phyloP scores from a whole-genome alignment of 2,329 filamentous ascomycete species.

The Drechslerella dactyloides region DNA sequence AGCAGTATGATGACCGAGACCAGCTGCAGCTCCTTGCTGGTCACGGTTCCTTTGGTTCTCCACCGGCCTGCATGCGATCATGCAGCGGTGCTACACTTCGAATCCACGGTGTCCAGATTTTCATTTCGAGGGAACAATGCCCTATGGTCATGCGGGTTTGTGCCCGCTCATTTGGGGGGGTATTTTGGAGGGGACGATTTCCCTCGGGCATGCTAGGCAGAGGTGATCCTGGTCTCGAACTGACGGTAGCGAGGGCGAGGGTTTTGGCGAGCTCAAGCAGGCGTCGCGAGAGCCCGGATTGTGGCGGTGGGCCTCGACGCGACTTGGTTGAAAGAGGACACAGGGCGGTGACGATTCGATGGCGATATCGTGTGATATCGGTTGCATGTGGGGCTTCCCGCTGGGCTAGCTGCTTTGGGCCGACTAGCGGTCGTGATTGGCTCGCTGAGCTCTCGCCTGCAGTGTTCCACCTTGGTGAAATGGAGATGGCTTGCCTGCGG shows the following conservation, averaged over 20 bases:
- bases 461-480: conserved; percentile 2
- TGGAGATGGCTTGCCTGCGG: conserved; percentile 20
- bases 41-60: not conserved
- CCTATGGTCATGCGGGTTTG: not conserved
- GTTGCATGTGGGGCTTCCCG: conserved; percentile 28
- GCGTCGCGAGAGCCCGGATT: not conserved
- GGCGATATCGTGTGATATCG: conserved; percentile 7
- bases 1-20: not conserved
- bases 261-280: not conserved
- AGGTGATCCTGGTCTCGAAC: not conserved
- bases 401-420: not conserved
- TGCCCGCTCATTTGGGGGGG: not conserved
- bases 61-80: not conserved
- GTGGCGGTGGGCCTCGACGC: not conserved
- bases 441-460: conserved; percentile 15
- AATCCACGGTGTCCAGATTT: conserved; percentile 2
- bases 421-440: conserved; percentile 17
- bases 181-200: not conserved
- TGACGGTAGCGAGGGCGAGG: not conserved
- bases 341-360: not conserved
- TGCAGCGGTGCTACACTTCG: not conserved
- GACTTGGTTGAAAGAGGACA: not conserved
- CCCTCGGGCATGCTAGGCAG: not conserved
- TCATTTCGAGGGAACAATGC: not conserved
- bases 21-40: not conserved